Percentiles rank a stretch among this genome's conserved stretches.
phyloP scores from a whole-genome alignment of 345 rosid genomes.

The Moringa oleifera region DNA sequence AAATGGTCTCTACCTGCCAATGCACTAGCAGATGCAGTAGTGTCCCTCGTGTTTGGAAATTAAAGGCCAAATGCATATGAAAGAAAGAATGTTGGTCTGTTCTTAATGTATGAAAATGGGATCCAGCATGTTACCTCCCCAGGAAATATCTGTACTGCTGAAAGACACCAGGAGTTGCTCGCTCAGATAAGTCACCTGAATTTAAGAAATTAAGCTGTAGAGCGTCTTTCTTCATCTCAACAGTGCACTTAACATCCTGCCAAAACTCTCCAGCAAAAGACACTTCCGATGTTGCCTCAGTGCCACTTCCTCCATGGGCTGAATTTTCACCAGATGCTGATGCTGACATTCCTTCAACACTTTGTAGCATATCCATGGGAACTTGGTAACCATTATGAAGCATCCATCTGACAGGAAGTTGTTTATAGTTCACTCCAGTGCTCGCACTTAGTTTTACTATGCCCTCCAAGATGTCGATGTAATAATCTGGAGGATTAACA shows the following conservation, averaged over 20 bases:
- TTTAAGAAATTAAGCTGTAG: slow-evolving; percentile 41
- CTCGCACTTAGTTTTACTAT: slow-evolving; percentile 57
- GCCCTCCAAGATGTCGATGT: slow-evolving; percentile 93
- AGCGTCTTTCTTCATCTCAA: slow-evolving; percentile 57
- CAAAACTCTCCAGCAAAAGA: slow-evolving; percentile 83
- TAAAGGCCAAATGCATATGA: not conserved
- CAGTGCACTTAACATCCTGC: slow-evolving; percentile 67
- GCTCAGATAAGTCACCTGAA: slow-evolving; percentile 57
- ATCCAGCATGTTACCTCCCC: slow-evolving; percentile 54
- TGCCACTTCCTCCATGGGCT: slow-evolving; percentile 36
- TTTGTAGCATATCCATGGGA: slow-evolving; percentile 81
- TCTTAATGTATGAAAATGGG: not conserved
- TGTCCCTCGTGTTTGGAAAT: too few species aligned
- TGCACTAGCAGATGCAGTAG: too few species aligned
- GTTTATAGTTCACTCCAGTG: slow-evolving; percentile 61
- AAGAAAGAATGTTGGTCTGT: not conserved
- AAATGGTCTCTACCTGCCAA: too few species aligned
- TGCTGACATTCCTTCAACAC: slow-evolving; percentile 45
- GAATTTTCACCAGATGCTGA: slow-evolving; percentile 42
- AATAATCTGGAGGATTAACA: slow-evolving; percentile 95
- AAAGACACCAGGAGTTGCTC: slow-evolving; percentile 61
- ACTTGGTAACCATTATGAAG: slow-evolving; percentile 88
- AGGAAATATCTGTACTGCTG: slow-evolving; percentile 85
- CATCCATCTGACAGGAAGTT: slow-evolving; percentile 97
- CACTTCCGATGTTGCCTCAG: slow-evolving; percentile 28